Conservation (phyloP, 169 alveolate species). For the Plasmodium gonderi region DNA sequence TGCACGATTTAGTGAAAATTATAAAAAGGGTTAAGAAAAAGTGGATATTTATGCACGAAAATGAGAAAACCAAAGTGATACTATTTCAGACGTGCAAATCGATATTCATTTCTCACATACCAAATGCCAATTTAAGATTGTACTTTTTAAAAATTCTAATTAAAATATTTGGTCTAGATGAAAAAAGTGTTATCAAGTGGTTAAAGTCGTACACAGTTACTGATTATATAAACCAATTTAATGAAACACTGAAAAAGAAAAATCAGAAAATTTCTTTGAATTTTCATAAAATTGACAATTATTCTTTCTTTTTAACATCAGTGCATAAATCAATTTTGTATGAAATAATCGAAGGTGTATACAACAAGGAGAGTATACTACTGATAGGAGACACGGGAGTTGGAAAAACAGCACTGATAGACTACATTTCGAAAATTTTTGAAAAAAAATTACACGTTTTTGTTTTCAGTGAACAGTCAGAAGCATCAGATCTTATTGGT, state of each 20-base stretch:
- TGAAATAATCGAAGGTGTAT: slow-evolving; percentile 86
- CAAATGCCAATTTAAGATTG: slow-evolving; percentile 12
- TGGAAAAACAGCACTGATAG: slow-evolving; percentile 97
- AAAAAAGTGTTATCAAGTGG: background rate
- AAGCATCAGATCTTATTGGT: slow-evolving; percentile 93
- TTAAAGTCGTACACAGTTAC: background rate
- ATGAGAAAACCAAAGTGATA: slow-evolving; percentile 13
- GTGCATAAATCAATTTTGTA: slow-evolving; percentile 88
- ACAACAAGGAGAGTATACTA: slow-evolving; percentile 94
- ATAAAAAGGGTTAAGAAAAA: slow-evolving; percentile 48
- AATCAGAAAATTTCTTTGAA: background rate
- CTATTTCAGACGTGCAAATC: slow-evolving; percentile 59
- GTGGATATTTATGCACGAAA: slow-evolving; percentile 7
- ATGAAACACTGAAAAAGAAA: slow-evolving; percentile 8
- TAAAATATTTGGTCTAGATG: slow-evolving; percentile 1
- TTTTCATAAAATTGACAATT: slow-evolving; percentile 5
- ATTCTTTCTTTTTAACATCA: slow-evolving; percentile 73
- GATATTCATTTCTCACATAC: slow-evolving; percentile 56
- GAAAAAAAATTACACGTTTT: slow-evolving; percentile 92
- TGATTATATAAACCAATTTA: slow-evolving; percentile 20
- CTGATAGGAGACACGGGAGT: slow-evolving; percentile 99
- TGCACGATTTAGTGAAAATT: slow-evolving; percentile 74
- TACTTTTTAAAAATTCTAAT: background rate
- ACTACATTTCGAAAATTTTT: slow-evolving; percentile 90
- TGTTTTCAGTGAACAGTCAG: slow-evolving; percentile 94